Base-by-base conservation (phyloP, 2,329 filamentous ascomycete genomes). In the Sporothrix mexicana region DNA sequence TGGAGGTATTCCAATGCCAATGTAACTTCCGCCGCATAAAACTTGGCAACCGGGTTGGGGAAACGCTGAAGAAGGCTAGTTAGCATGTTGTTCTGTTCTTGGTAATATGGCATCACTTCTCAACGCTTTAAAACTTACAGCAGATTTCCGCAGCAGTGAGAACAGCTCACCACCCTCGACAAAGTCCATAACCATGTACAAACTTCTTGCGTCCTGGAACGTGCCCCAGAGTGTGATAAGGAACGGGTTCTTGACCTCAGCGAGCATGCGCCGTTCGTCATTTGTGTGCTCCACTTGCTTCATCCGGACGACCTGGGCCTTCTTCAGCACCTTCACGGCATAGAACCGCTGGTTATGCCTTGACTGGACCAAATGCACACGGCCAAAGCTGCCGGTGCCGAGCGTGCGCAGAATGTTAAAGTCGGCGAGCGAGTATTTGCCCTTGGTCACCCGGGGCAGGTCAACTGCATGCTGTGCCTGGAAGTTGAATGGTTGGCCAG, bases 141-240 rank as follows among this genome's bases (percentile, higher is more conserved):
- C 91, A 86, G 95, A 98, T 83, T 99, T 98, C 78, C 96, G 89
- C 78, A 99, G 85, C 78, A 99, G 84, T 77, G 95, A 98, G 82
- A 99, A 99, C 71, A 99, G 87, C 86, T 99, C 96, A 79, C 96
- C 96, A 77, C 96, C 96, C 83, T 99, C 96, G 71, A 99, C 95
- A 85, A 99, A 99, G 82, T 99, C 96, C 96, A 99, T 99, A 79
- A 99, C 96, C 96, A 99, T 99, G 88, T 99, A 99, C 49, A 99
- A 85, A 81, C 98, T 98, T 84, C 91, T 94, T 69, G 91, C 88
- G 79, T 99, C 96, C 81, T 98, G 95, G 82, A 98, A 99, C 10
- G 96, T 99, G 73, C 96, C 96, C 96, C 96, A 99, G 55, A 99
- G 86, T 1, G 96, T 99, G 80, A 99, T 96, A 76, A 99, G 86